phyloP scores from a whole-genome alignment of 139 green algal genomes.

The Dunaliella primolecta region DNA sequence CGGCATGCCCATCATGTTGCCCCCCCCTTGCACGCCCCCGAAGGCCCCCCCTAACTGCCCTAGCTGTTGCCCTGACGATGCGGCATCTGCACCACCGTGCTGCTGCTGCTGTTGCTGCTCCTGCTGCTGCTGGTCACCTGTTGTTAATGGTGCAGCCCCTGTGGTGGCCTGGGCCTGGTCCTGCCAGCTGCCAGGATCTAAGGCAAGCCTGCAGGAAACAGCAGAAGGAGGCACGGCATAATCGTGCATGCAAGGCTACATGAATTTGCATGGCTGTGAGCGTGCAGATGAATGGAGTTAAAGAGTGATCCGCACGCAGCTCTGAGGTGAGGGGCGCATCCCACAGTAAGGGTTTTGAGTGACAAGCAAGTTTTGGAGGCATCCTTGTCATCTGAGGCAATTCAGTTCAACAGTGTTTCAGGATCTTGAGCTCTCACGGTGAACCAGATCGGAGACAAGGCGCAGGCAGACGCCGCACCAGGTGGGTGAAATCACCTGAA shows the following conservation, averaged over 20 bases:
- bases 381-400: too few species aligned
- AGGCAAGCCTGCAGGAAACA: not conserved
- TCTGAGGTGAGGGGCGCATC: too few species aligned
- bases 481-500: too few species aligned
- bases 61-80: too few species aligned
- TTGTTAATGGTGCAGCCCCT: not conserved
- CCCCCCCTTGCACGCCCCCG: not conserved
- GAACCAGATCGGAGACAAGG: too few species aligned
- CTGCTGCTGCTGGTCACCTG: constrained; percentile 7
- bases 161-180: not conserved
- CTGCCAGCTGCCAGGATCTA: not conserved
- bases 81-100: too few species aligned
- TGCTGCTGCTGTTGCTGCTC: not conserved
- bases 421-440: too few species aligned
- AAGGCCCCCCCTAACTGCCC: too few species aligned
- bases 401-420: too few species aligned
- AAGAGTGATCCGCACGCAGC: not conserved
- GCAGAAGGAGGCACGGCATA: too few species aligned
- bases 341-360: not conserved
- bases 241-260: not conserved
- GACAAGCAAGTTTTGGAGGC: too few species aligned
- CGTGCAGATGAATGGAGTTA: not conserved
- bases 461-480: too few species aligned
- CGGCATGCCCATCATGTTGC: not conserved
- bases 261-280: not conserved